Conservation (phyloP, 495 filamentous ascomycete genomes). For the Endocarpon pusillum region DNA sequence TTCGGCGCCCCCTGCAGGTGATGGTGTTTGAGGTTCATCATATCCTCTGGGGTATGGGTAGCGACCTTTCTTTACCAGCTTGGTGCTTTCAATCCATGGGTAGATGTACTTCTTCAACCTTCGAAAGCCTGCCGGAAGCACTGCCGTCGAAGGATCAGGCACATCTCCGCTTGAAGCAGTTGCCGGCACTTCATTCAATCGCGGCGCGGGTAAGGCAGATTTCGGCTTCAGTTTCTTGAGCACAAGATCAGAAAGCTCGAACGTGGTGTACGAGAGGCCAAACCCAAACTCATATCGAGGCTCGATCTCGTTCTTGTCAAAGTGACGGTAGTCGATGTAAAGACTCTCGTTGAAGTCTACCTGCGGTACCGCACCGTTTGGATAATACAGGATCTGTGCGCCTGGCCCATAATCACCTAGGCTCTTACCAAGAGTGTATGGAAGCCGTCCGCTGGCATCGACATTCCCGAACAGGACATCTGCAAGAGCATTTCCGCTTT, state of each 20-base stretch:
- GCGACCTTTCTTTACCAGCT: constrained; percentile 33
- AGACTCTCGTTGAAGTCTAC: constrained; percentile 72
- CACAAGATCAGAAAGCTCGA: constrained; percentile 44
- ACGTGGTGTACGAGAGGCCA: constrained; percentile 67
- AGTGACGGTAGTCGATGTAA: constrained; percentile 81
- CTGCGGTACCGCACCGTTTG: constrained; percentile 61
- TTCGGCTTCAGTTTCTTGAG: constrained; percentile 38
- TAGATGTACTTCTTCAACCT: constrained; percentile 70
- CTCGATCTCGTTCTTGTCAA: constrained; percentile 52
- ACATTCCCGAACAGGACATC: constrained; percentile 74
- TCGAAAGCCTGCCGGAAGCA: constrained; percentile 53
- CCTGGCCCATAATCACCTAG: constrained; percentile 70
- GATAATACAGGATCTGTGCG: constrained; percentile 55
- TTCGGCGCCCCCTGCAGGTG: constrained; percentile 58
- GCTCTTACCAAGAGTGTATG: constrained; percentile 76
- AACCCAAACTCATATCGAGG: constrained; percentile 68
- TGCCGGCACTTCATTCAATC: constrained; percentile 41
- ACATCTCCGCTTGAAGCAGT: constrained; percentile 40
- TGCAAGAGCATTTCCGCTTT: constrained; percentile 69
- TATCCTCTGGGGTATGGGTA: constrained; percentile 67
- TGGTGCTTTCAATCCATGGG: constrained; percentile 53
- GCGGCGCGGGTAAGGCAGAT: constrained; percentile 39
- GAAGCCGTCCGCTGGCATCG: constrained; percentile 74
- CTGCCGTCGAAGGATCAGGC: constrained; percentile 35
- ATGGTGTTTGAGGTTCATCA: constrained; percentile 29